These are phyloP conservation scores for Monosporascus cannonballus DNA, from an alignment of 2,329 filamentous ascomycete species.

Conservation along the genomic window DNA sequence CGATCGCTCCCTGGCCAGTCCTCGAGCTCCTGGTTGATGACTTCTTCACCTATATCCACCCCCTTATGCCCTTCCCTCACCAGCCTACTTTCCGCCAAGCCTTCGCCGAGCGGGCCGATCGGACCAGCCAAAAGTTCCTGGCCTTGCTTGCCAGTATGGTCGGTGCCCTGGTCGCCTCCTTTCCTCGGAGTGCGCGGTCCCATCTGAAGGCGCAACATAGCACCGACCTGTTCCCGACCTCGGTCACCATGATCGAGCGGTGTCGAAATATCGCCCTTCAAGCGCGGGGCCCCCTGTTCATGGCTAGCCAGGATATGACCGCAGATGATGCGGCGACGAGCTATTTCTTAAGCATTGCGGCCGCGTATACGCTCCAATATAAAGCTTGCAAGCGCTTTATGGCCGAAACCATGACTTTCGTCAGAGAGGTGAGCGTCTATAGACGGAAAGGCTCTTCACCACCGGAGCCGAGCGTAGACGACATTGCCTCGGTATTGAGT, in stretches of 20 bases:
- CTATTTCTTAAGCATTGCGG: slow-evolving; percentile 65
- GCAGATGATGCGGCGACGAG: slow-evolving; percentile 64
- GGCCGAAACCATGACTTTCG: slow-evolving; percentile 64
- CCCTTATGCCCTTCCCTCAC: slow-evolving; percentile 71
- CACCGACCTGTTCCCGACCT: slow-evolving; percentile 60
- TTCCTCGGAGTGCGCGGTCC: slow-evolving; percentile 63
- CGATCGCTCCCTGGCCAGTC: slow-evolving; percentile 63
- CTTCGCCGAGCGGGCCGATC: slow-evolving; percentile 61
- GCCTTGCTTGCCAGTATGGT: slow-evolving; percentile 71
- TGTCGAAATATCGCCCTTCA: slow-evolving; percentile 65
- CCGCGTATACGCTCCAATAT: slow-evolving; percentile 63
- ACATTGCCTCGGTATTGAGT: slow-evolving; percentile 32
- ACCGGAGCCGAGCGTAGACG: slow-evolving; percentile 10
- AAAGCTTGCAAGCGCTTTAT: slow-evolving; percentile 64
- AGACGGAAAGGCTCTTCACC: slow-evolving; percentile 39
- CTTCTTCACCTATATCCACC: slow-evolving; percentile 79
- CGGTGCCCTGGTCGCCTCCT: slow-evolving; percentile 65
- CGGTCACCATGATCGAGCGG: slow-evolving; percentile 62
- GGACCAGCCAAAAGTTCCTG: slow-evolving; percentile 60
- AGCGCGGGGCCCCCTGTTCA: slow-evolving; percentile 50
- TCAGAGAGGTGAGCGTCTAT: slow-evolving; percentile 61
- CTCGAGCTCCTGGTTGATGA: slow-evolving; percentile 68
- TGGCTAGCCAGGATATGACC: slow-evolving; percentile 42
- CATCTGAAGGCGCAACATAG: slow-evolving; percentile 63
- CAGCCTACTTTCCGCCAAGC: slow-evolving; percentile 69